Evolutionary conservation across 495 filamentous ascomycete genomes (phyloP), one percentile per base, ranked within the genome.

Genomic region (Baudoinia panamericana): DNA sequence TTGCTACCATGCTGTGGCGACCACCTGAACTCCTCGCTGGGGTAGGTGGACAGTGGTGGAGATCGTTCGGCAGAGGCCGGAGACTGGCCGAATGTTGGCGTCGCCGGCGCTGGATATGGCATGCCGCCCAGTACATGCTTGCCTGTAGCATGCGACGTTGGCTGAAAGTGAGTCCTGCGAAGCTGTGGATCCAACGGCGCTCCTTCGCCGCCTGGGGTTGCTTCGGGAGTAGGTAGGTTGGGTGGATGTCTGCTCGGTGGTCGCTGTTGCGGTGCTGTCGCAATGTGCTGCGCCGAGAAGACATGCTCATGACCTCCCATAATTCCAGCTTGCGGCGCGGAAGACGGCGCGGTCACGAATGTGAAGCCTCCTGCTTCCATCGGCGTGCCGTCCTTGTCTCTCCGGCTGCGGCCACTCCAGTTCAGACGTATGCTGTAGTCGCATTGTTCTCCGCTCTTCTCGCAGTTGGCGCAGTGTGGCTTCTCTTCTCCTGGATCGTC

Each of bases 371-470:
- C 39, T 6, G 15, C 20, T 16, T 43, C 43, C 2, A 26, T 30
- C 5, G 36, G 36, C 4, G 37, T 17, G 26, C 41, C 52, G 32
- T 54, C 37, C 9, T 64, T 65, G 46, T 71, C 73, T 44, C 65
- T 60, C 27, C 25, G 11, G 10, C 66, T 65, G 38, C 82, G 68
- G 23, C 84, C 82, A 41, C 78, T 81, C 84, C 84, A 90, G 50
- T 86, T 88, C 48, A 92, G 62, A 13, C 79, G 69, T 54, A 90
- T 81, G 56, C 76, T 84, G 62, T 90, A 93, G 59, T 93, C 84
- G 61, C 84, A 93, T 20, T 63, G 60, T 54, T 88, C 82, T 32
- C 76, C 78, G 50, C 77, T 76, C 38, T 75, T 75, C 53, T 75
- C 69, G 56, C 84, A 93, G 53, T 87, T 87, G 36, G 71, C 54